Conservation (phyloP, 805 yeast species). For the Schizosaccharomyces pombe region ASM294v3 CU329670.1:4710501-4711000, state of each 20-base stretch:
- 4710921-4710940: not conserved
- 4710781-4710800: slow-evolving; percentile 5
- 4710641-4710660: slow-evolving; percentile 12
- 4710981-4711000: not conserved
- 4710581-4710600: too few species aligned
- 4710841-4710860: too few species aligned
- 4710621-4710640: not conserved
- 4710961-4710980: not conserved
- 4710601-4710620: not conserved
- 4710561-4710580: too few species aligned
- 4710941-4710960: not conserved
- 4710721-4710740: slow-evolving; percentile 15
- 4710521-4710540: too few species aligned
- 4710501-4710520: too few species aligned
- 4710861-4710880: slow-evolving; percentile 8
- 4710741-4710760: slow-evolving; percentile 15
- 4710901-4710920: slow-evolving; percentile 1
- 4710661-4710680: slow-evolving; percentile 12
- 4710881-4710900: not conserved
- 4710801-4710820: too few species aligned
- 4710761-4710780: slow-evolving; percentile 14
- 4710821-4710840: too few species aligned
- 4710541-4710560: too few species aligned
- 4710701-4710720: slow-evolving; percentile 14
- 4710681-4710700: slow-evolving; percentile 12